A percentile compares a stretch with the other conserved stretches of the same genome.
phyloP scores from a whole-genome alignment of 1,139 yeast genomes.

The Magnusiomyces tetraspermus region DNA sequence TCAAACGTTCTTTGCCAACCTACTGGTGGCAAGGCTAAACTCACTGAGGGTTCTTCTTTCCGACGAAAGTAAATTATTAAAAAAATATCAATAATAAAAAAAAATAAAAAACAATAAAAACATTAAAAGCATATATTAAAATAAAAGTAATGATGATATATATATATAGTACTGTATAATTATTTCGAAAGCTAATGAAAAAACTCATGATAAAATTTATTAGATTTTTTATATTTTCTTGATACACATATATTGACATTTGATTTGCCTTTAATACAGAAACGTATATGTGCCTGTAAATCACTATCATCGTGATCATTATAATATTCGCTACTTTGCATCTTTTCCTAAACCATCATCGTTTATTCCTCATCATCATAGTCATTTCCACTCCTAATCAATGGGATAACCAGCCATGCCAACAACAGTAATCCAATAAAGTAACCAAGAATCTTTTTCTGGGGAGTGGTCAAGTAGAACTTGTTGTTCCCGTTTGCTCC shows the following conservation, averaged over 20 bases:
- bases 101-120: too few relatives aligned
- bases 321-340: too few relatives aligned
- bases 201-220: too few relatives aligned
- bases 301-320: too few relatives aligned
- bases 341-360: too few relatives aligned
- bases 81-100: not conserved
- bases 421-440: constrained; percentile 12
- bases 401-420: not conserved
- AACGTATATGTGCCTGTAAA: too few relatives aligned
- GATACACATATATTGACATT: too few relatives aligned
- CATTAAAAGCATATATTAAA: not conserved
- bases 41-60: constrained; percentile 99
- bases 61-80: constrained; percentile 74
- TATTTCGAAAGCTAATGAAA: not conserved
- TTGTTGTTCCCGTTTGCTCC: constrained; percentile 3
- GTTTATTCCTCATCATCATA: too few relatives aligned
- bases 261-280: too few relatives aligned
- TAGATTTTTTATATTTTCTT: too few relatives aligned
- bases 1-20: constrained; percentile 98
- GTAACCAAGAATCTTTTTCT: constrained; percentile 16
- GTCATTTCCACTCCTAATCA: not conserved
- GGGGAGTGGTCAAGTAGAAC: constrained; percentile 16
- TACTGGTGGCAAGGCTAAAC: constrained; percentile 99
- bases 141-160: not conserved
- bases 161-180: too few relatives aligned